Conservation (phyloP, 345 rosid species). For the Cochlearia excelsa region DNA sequence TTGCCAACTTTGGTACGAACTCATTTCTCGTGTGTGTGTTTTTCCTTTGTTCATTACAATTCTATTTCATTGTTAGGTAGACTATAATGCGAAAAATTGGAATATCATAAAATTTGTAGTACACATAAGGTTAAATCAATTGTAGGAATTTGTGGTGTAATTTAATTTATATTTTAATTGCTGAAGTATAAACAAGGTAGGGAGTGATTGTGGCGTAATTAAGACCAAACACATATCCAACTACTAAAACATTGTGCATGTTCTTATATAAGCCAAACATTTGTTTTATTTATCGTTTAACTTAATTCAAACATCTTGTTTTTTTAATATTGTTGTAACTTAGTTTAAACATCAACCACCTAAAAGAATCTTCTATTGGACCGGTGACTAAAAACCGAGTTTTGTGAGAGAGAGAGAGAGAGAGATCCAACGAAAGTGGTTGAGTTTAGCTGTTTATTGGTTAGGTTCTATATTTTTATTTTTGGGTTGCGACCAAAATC, state of each 20-base stretch:
- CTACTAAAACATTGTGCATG: no score
- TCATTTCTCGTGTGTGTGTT: slow-evolving; percentile 11
- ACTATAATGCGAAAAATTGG: neutral
- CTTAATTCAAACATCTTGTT: neutral
- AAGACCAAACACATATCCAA: no score
- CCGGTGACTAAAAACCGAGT: no score
- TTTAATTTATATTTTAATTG: no score
- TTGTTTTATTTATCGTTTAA: no score
- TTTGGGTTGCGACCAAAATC: slow-evolving; percentile 18
- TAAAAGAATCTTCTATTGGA: neutral
- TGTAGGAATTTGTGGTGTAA: no score
- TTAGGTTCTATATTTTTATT: slow-evolving; percentile 4
- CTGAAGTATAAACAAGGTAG: no score
- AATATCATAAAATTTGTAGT: no score
- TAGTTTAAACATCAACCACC: slow-evolving; percentile 3
- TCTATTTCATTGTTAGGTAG: neutral
- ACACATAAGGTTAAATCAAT: no score
- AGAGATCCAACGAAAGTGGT: slow-evolving; percentile 27
- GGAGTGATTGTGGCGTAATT: no score
- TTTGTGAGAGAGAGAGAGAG: neutral
- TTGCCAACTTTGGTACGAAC: slow-evolving; percentile 19
- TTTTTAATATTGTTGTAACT: no score
- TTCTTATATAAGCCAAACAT: no score
- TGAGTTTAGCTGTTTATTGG: neutral
- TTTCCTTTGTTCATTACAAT: neutral